Evolutionary conservation across 306 rosid genomes (phyloP), one percentile per base, ranked within the genome.

Genomic region (Pterocarpus macrocarpus): DNA sequence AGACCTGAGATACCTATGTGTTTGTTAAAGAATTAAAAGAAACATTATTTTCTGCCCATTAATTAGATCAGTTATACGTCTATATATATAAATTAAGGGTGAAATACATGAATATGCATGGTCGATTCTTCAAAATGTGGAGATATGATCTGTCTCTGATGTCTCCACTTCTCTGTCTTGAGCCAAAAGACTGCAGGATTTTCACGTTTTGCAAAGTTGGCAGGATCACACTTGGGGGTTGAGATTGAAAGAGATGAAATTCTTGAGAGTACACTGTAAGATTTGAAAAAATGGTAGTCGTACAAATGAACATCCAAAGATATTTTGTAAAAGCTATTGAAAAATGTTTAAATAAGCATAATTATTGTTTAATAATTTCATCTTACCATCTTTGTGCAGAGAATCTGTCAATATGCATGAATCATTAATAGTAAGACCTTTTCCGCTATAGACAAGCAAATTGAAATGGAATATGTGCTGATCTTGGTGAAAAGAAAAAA

Each of bases 351-450:
- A 35, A 34, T 52, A 50, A 32, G 6, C 10, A 56, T 56, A 22
- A 56, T 56, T 22, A 56, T 16, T 56, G 34, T 59, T 59, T 10
- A 30, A 12, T 59, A 3, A 59, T 8, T 59, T 59, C 38, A 14
- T 4, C 11, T 62, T 11, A 33, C 45, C 17, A 14, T 2, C n/a
- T 39, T 39, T n/a, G 49, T 39, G 15, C 34, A 41, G 16, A 39
- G 71, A 66, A 66, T 62, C 15, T 33, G 69, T 39, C 34, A 66
- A 5, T 39, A 16, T 65, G 73, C 73, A 77, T 66, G 66, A 52
- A 79, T 33, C 63, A 17, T 33, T 57, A 38, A 9, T 2, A 16
- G 38, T 70, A 16, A 44, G 71, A 45, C 57, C n/a, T 80, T 72
- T 63, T 58, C 34, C 28, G 28, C 8, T 6, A 7, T 10, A 50